These are phyloP conservation scores for Ampelocalamus luodianensis DNA, from an alignment of 176 grass and related monocot genomes.

Conservation along the genomic window DNA sequence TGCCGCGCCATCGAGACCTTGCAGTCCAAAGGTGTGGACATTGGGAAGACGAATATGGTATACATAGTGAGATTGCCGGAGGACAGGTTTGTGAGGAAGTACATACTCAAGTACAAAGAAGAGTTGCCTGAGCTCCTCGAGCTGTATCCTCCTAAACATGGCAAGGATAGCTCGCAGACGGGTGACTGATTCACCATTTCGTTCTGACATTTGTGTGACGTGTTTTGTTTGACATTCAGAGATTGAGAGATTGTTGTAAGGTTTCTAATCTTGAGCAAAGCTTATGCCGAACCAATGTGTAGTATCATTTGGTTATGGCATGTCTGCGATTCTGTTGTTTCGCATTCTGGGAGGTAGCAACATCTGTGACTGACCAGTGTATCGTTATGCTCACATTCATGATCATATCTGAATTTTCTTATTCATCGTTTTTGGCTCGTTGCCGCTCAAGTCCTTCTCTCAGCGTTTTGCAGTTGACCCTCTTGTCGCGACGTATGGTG, in stretches of 20 bases:
- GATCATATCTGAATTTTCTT: background rate
- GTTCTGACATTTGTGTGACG: background rate
- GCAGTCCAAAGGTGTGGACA: conserved; percentile 41
- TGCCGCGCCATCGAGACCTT: conserved; percentile 36
- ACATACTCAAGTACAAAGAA: conserved; percentile 47
- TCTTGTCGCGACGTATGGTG: background rate
- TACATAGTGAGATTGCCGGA: background rate
- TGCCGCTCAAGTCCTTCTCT: background rate
- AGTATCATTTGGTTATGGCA: background rate
- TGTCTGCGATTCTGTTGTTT: too few relatives aligned
- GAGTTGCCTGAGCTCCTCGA: conserved; percentile 41
- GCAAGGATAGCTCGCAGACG: background rate
- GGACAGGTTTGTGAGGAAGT: conserved; percentile 42
- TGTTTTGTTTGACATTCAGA: background rate
- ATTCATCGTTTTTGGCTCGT: background rate
- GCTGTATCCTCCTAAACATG: conserved; percentile 21
- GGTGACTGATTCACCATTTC: conserved; percentile 1
- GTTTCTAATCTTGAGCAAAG: conserved; percentile 12
- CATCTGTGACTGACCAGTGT: background rate
- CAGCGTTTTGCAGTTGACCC: background rate
- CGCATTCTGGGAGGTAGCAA: background rate
- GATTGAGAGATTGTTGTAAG: background rate
- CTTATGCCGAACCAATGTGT: background rate
- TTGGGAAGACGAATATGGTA: background rate
- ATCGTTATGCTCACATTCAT: background rate